Evolutionary conservation across 768 basidiomycete species (phyloP), one percentile per base, ranked within the genome.

Genomic region (Suillus discolor): DNA sequence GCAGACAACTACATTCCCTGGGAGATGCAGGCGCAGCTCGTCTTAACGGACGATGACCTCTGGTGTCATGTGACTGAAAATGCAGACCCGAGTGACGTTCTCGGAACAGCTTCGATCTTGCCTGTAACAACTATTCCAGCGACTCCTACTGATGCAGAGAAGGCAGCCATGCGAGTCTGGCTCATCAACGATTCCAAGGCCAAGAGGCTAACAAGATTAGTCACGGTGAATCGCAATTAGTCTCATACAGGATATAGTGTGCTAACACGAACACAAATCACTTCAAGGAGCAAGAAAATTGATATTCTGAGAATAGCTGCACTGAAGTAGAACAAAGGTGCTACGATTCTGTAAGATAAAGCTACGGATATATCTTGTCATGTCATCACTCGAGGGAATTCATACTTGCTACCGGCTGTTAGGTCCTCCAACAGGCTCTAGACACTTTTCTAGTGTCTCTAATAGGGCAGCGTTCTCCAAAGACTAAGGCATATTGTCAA

Each of bases 381-480:
- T 16, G 28, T 18, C 28, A 20, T 59, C 38, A 25, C 23, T 39
- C 23, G 2, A 60, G 41, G 9, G 23, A 60, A 42, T 28, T 12
- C 6, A 20, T n/a, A 57, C 57, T 54, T 45, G 34, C 53, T 61
- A 59, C 63, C 8, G 60, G 20, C 16, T 41, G 20, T 16, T 64
- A 31, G 59, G 44, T 42, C 7, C 61, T 11, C 54, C 71, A 42
- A 78, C 81, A 8, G 81, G 81, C 13, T 79, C 77, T 25, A 93
- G 79, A 73, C 89, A 91, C 39, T 90, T 89, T 75, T 99, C 96
- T 12, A 99, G 87, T 0, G 94, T 93, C 63, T 91, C 90, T 1
- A 98, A 75, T 6, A 99, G 84, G 36, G 90, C 85, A 3, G 88
- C 84, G 78, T 99, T 99, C 78, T 99, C 97, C 57, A 99, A 83